A percentile compares a stretch with the other conserved stretches of the same genome.
Evolutionary conservation across 441 rosid genomes (phyloP).

Genomic region (Manihot esculenta): DNA sequence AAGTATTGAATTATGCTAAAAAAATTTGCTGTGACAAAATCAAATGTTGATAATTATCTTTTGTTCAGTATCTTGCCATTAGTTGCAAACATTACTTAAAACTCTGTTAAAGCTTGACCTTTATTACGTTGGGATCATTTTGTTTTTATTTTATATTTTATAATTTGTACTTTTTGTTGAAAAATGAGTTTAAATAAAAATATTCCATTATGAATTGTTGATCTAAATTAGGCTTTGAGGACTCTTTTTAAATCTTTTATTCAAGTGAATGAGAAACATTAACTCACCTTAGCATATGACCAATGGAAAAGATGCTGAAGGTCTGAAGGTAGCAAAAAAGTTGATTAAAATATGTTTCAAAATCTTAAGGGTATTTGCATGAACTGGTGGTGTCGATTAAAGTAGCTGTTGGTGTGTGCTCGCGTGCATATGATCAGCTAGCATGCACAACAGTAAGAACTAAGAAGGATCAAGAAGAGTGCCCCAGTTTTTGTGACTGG

Average conservation of each 20-base stretch:
- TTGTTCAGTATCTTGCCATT: not conserved
- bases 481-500: not conserved
- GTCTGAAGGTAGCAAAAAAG: not conserved
- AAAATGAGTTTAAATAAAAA: not conserved
- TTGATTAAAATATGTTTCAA: not conserved
- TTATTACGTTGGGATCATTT: not conserved
- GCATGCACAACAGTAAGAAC: not conserved
- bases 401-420: not conserved
- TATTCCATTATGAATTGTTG: not conserved
- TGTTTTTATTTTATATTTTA: not conserved
- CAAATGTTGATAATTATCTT: not conserved
- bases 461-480: no score
- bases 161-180: not conserved
- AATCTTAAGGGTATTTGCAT: not conserved
- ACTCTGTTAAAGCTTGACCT: not conserved
- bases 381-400: not conserved
- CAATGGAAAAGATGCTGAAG: not conserved
- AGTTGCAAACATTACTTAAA: not conserved
- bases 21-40: not conserved
- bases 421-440: not conserved
- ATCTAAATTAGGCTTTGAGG: not conserved
- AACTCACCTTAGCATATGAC: not conserved
- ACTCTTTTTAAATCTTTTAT: not conserved
- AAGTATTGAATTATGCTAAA: not conserved
- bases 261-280: not conserved